These are phyloP conservation scores for Stromatinia cepivora DNA, from an alignment of 2,329 filamentous ascomycete genomes.

Conservation along the genomic window DNA sequence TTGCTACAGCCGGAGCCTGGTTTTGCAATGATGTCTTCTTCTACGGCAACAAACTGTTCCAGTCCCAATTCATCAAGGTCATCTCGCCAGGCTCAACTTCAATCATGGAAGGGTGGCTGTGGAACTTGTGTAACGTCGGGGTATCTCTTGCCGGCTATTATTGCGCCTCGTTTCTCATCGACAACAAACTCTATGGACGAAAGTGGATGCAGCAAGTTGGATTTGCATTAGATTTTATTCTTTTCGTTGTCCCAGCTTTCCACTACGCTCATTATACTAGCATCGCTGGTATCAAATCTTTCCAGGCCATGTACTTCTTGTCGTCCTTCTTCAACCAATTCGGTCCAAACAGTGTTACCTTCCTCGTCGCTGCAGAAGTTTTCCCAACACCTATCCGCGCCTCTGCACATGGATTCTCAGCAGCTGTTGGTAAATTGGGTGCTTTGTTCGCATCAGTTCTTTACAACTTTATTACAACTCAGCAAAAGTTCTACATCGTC, in stretches of 20 bases:
- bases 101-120: conserved; percentile 85
- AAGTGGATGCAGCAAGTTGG: conserved; percentile 96
- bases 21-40: conserved; percentile 98
- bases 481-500: conserved; percentile 86
- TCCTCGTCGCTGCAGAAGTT: conserved; percentile 94
- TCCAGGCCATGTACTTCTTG: conserved; percentile 98
- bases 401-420: conserved; percentile 92
- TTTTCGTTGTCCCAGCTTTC: conserved; percentile 91
- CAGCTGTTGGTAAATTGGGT: conserved; percentile 84
- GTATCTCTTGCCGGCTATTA: conserved; percentile 90
- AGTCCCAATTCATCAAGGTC: conserved; percentile 83
- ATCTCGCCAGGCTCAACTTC: conserved; percentile 63
- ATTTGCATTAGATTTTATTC: conserved; percentile 89
- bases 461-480: conserved; percentile 90
- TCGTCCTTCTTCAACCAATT: conserved; percentile 99
- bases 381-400: conserved; percentile 93
- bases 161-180: conserved; percentile 53
- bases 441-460: conserved; percentile 83
- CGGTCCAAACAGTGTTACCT: conserved; percentile 88
- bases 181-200: conserved; percentile 76
- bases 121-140: conserved; percentile 88
- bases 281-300: conserved; percentile 71
- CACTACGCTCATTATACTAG: conserved; percentile 80
- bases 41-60: conserved; percentile 98
- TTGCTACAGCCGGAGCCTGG: conserved; percentile 87